Evolutionary conservation across 148 eudicot species (phyloP), one percentile per base, ranked within the genome.

Genomic region (Chenopodium suecicum): DNA sequence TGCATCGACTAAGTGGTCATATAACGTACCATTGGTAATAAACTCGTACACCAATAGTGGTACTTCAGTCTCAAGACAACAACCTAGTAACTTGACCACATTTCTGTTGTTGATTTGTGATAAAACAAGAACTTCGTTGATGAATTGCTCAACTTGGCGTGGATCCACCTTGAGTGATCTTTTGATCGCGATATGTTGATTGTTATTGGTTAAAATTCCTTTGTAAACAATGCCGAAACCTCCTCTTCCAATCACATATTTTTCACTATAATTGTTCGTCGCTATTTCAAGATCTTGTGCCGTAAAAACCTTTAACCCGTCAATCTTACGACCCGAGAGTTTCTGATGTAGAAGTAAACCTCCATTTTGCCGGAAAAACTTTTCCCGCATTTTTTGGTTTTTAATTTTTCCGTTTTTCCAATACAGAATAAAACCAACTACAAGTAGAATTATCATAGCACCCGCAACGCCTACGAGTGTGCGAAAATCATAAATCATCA

Each of bases 161-260:
- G 82, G 10, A 37, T 80, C 82, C 22, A 80, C 82, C 56, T 80
- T 80, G 9, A 72, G 58, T 1, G 82, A 80, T 52, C 47, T 80
- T 46, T 80, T 80, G n/a, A 80, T 62, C 0, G 82, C 82, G 27
- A 80, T 75, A 1, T 50, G 46, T 80, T 80, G 71, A 23, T 63
- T 41, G 17, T 63, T 41, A 23, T 73, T 80, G 1, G 20, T 44
- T 12, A 80, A 44, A 10, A 46, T 62, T 1, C 82, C 82, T 25
- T 63, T 73, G 46, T 60, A 73, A 7, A 80, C 82, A 22, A 73
- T n/a, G 29, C 82, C 82, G 46, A 72, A 73, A 5, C 82, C 82
- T 41, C 82, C 82, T 50, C 54, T 74, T 0, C 82, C 82, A 13
- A 73, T 46, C 2, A 80, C 63, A 14, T 44, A 68, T 34, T 27